Percentiles rank a stretch among this genome's conserved stretches.
Conservation (phyloP, 2,329 filamentous ascomycete genomes). For the Huntiella abstrusa region DNA sequence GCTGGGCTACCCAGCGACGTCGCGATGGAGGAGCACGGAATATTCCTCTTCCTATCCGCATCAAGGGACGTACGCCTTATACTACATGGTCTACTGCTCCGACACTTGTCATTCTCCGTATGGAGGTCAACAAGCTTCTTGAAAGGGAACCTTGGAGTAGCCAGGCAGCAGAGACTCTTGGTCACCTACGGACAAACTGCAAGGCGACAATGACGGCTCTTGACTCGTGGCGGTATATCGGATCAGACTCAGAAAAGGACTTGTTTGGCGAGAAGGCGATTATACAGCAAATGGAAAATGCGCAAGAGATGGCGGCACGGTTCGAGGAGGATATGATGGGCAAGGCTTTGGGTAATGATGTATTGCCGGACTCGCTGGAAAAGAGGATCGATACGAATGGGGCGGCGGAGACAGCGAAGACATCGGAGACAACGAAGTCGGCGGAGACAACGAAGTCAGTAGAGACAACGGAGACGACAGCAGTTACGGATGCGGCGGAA, state of each 20-base stretch:
- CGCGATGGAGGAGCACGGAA: slow-evolving; percentile 14
- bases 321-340: too few species aligned
- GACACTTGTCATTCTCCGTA: slow-evolving; percentile 30
- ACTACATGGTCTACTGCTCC: slow-evolving; percentile 23
- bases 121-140: slow-evolving; percentile 31
- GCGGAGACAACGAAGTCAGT: too few species aligned
- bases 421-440: too few species aligned
- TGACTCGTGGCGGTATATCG: slow-evolving; percentile 11
- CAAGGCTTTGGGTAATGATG: not conserved
- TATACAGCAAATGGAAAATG: not conserved
- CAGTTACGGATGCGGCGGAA: too few species aligned
- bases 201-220: slow-evolving; percentile 19
- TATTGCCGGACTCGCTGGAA: slow-evolving; percentile 27
- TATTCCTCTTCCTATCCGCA: slow-evolving; percentile 10
- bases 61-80: slow-evolving; percentile 18
- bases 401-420: too few species aligned
- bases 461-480: too few species aligned
- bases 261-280: slow-evolving; percentile 10
- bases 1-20: slow-evolving; percentile 37
- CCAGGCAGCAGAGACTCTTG: slow-evolving; percentile 20
- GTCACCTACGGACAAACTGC: slow-evolving; percentile 16
- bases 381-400: slow-evolving; percentile 18
- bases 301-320: too few species aligned
- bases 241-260: slow-evolving; percentile 8
- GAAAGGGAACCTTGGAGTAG: slow-evolving; percentile 29